Conservation (phyloP, 352 stramenopile species). For the Phytopythium sindhum region DNA sequence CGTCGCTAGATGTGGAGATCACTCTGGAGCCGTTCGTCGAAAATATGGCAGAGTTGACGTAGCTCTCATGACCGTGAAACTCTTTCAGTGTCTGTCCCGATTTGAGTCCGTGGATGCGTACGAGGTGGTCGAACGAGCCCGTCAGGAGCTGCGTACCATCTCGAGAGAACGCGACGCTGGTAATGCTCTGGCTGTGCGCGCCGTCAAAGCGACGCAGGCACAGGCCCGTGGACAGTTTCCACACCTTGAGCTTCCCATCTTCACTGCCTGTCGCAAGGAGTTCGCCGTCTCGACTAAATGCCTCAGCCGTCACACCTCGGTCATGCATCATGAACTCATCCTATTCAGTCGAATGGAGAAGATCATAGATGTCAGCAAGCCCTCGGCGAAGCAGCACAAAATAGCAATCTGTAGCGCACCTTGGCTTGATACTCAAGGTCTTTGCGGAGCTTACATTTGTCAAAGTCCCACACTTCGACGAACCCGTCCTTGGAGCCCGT, state of each 20-base stretch:
- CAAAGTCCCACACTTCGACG: constrained; percentile 92
- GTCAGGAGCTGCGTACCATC: constrained; percentile 91
- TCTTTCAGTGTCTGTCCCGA: constrained; percentile 92
- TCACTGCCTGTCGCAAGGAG: constrained; percentile 87
- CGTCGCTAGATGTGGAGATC: constrained; percentile 88
- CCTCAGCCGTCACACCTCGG: constrained; percentile 78
- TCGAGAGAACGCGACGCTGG: constrained; percentile 87
- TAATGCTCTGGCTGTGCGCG: constrained; percentile 76
- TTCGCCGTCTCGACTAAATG: constrained; percentile 83
- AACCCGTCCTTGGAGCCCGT: constrained; percentile 94
- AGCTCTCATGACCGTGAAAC: constrained; percentile 91
- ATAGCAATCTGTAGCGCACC: constrained; percentile 15
- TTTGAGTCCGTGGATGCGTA: constrained; percentile 93
- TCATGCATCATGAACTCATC: constrained; percentile 94
- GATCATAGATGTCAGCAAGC: neutral
- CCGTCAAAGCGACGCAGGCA: constrained; percentile 89
- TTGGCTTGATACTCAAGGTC: constrained; percentile 93
- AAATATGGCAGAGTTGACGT: constrained; percentile 90
- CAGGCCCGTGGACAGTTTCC: constrained; percentile 88
- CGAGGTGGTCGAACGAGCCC: constrained; percentile 84
- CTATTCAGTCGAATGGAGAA: constrained; percentile 8
- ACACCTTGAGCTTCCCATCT: constrained; percentile 90
- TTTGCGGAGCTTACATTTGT: constrained; percentile 88
- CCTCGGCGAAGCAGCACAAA: neutral
- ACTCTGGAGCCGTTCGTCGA: constrained; percentile 64